These are phyloP conservation scores for Sporisorium exsertum DNA, from an alignment of 1,284 basidiomycete genomes.

Conservation along the genomic window DNA sequence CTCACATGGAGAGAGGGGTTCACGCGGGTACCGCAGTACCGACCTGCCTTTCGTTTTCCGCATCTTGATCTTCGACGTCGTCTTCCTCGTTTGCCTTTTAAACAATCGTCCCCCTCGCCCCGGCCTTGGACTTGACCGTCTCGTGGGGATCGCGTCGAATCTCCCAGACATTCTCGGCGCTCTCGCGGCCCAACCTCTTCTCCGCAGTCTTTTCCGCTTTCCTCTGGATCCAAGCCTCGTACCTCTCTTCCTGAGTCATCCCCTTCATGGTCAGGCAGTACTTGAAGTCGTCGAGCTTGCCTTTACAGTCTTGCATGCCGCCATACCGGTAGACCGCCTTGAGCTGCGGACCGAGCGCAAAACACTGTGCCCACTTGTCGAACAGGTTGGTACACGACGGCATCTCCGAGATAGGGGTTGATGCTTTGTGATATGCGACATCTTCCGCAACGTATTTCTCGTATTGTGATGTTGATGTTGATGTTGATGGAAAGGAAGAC, in stretches of 20 bases:
- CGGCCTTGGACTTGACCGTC: slow-evolving; percentile 3
- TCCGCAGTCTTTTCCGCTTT: slow-evolving; percentile 91
- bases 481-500: slow-evolving; percentile 1
- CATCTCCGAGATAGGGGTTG: slow-evolving; percentile 53
- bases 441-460: slow-evolving; percentile 51
- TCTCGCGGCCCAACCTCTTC: slow-evolving; percentile 75
- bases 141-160: slow-evolving; percentile 71
- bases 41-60: neutral
- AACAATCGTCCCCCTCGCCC: slow-evolving; percentile 11
- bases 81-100: neutral
- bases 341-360: slow-evolving; percentile 80
- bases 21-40: too few relatives aligned
- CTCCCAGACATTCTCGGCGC: slow-evolving; percentile 95
- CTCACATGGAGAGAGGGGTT: slow-evolving; percentile 1
- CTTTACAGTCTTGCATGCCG: slow-evolving; percentile 79
- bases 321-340: slow-evolving; percentile 89
- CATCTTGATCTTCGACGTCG: neutral
- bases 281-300: slow-evolving; percentile 92
- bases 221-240: slow-evolving; percentile 84
- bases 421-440: slow-evolving; percentile 57
- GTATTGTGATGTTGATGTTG: slow-evolving; percentile 18
- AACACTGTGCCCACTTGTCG: slow-evolving; percentile 66
- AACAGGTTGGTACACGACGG: slow-evolving; percentile 63
- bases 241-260: slow-evolving; percentile 79
- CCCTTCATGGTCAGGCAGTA: slow-evolving; percentile 89